Evolutionary conservation across 257 asterid species (phyloP), one percentile per base, ranked within the genome.

Genomic region (Lavandula angustifolia): DNA sequence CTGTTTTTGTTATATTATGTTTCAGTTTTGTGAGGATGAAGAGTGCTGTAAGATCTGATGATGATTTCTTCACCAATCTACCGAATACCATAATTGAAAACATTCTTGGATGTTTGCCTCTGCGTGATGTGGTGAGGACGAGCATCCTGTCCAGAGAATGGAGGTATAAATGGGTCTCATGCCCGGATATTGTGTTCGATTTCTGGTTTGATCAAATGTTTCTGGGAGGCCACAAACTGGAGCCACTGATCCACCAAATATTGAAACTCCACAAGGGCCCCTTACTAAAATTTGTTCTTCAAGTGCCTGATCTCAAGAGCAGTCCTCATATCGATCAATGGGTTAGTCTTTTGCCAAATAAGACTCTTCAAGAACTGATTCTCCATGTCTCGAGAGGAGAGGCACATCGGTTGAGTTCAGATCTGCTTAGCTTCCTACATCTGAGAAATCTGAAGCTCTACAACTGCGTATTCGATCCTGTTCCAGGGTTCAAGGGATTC

Each of bases 71-170:
- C 68, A 77, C 76, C 76, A 72, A 66, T 65, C 79, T 84, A 0
- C 91, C 88, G 8, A 62, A 62, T 22, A 76, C 31, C 74, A 74
- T 81, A 51, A 74, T 78, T 4, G 91, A 81, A 10, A 75, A 68
- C 72, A 84, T 84, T 53, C 75, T 81, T 17, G 80, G 87, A 35
- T 79, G 82, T 75, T 71, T 84, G 78, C 87, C 88, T 34, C 67
- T 84, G 29, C 79, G 85, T 8, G 91, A 84, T 61, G 77, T 75
- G 3, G 91, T 79, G 27, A 75, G 87, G 54, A 79, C 84, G 3
- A 84, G 87, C 76, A 77, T 81, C 3, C 67, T 81, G 68, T 84
- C 91, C 7, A 59, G 79, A 13, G 85, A 84, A 67, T 84, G 91
- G 88, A 76, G 86, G 55, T 54, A 71, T 72, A 84, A 77, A 69